phyloP scores from a whole-genome alignment of 1,139 yeast species.

The Lodderomyces theae region DNA sequence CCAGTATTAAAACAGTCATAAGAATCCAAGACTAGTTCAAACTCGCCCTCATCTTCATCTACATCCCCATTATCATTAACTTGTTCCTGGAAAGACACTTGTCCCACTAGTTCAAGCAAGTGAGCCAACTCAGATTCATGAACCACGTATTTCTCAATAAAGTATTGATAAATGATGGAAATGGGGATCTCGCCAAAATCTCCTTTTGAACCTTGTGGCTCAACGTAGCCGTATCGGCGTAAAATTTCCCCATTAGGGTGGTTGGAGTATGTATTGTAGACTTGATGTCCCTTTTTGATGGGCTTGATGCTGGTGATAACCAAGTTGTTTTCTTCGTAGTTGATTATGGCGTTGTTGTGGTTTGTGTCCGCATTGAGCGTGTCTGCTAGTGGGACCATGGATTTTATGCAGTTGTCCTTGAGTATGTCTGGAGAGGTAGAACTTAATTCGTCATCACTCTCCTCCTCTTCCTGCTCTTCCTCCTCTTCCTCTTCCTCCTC shows the following conservation, averaged over 20 bases:
- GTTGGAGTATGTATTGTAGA: slow-evolving; percentile 87
- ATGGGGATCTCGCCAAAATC: slow-evolving; percentile 80
- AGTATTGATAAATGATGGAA: slow-evolving; percentile 31
- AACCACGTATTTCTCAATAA: slow-evolving; percentile 23
- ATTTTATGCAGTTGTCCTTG: slow-evolving; percentile 54
- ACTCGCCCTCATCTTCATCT: slow-evolving; percentile 47
- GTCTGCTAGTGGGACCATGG: slow-evolving; percentile 94
- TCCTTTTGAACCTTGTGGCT: slow-evolving; percentile 64
- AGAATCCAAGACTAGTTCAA: slow-evolving; percentile 46
- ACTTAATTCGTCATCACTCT: neutral
- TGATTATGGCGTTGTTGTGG: slow-evolving; percentile 71
- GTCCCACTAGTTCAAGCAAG: slow-evolving; percentile 26
- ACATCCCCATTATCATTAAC: slow-evolving; percentile 24
- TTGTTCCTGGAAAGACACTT: slow-evolving; percentile 17
- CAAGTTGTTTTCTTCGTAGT: slow-evolving; percentile 43
- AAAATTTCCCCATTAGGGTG: slow-evolving; percentile 85
- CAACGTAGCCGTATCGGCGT: slow-evolving; percentile 90
- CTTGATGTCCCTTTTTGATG: slow-evolving; percentile 66
- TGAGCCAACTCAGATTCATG: slow-evolving; percentile 26
- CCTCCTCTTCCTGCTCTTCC: slow-evolving; percentile 8
- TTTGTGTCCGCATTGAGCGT: slow-evolving; percentile 82
- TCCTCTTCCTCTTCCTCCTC: slow-evolving; percentile 3
- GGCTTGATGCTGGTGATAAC: slow-evolving; percentile 68
- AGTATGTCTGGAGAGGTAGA: slow-evolving; percentile 5
- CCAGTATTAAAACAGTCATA: slow-evolving; percentile 61